Percentiles rank a stretch among this genome's conserved stretches.
phyloP scores from a whole-genome alignment of 768 basidiomycete species.

The Rubroboletus pulcherrimus region DNA sequence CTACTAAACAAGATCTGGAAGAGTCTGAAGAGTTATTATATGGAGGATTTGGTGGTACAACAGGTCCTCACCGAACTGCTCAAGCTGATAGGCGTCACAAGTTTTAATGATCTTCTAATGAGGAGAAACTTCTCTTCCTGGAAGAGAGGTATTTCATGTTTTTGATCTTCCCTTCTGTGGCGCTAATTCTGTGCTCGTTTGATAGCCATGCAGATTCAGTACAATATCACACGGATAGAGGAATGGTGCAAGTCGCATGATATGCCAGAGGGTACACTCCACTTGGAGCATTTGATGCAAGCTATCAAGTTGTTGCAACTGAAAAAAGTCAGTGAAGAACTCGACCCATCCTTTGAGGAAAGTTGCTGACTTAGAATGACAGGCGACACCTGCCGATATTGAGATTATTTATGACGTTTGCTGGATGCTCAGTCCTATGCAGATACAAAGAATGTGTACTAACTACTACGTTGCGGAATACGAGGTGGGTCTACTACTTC shows the following conservation, averaged over 20 bases:
- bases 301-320: constrained; percentile 96
- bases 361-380: constrained; percentile 6
- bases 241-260: constrained; percentile 99
- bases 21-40: constrained; percentile 95
- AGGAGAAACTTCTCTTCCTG: constrained; percentile 98
- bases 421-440: constrained; percentile 99
- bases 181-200: constrained; percentile 1
- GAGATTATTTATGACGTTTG: constrained; percentile 99
- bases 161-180: background rate
- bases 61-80: constrained; percentile 94
- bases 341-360: background rate
- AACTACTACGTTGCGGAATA: constrained; percentile 99
- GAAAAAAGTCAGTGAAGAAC: constrained; percentile 71
- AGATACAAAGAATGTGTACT: constrained; percentile 98
- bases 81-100: constrained; percentile 93
- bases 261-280: constrained; percentile 97
- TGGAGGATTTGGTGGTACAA: constrained; percentile 95
- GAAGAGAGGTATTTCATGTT: constrained; percentile 79
- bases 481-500: constrained; percentile 55
- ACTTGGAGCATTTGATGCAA: constrained; percentile 99
- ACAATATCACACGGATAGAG: constrained; percentile 95
- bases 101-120: constrained; percentile 98
- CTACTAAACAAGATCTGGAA: constrained; percentile 98
- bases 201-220: constrained; percentile 99
- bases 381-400: constrained; percentile 93